Base-by-base conservation (phyloP, 768 basidiomycete genomes). In the Hysterangium stoloniferum region DNA sequence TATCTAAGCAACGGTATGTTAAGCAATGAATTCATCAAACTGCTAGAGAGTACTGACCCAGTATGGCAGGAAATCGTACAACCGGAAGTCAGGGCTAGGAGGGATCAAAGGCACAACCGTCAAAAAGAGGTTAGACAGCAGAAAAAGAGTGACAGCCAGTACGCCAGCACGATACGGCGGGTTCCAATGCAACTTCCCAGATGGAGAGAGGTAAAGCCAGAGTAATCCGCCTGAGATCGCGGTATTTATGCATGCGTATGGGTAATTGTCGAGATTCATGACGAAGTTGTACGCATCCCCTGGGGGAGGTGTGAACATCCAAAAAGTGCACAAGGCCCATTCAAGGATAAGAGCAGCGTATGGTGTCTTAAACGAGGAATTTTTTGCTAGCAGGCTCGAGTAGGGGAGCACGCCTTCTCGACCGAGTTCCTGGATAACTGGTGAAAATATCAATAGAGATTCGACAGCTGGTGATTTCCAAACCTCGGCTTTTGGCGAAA, bases 211-310 rank as follows among this genome's bases (percentile, higher is more conserved):
- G 59, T 84, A 75, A 19, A 87, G 64, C n/a, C 83, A 67, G 17
- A 86, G 64, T 1, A 86, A 66, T 0, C 85, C 85, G 7, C 75
- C 67, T 0, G 83, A 76, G 2, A 84, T 75, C 7, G 78, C 58
- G 2, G 73, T 66, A 62, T 85, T 82, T 57, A 84, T 72, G 19
- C 84, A 59, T 1, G 77, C 67, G 15, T 71, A 54, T 3, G 78
- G 78, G 56, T 82, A 84, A 0, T 20, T 41, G 25, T 27, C 41
- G 17, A 48, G 58, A 31, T 77, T 83, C 50, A 84, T 70, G 57
- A 80, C 71, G 63, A 89, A 86, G 27, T 79, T 70, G 58, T 85
- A 89, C 0, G 82, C 83, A 56, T 88, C 86, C 2, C 87, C 85
- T 0, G 82, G 74, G 0, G 86, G 86, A 0, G 80, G 70, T 1